Conservation (phyloP, 441 rosid species). For the Geranium incanum region DNA sequence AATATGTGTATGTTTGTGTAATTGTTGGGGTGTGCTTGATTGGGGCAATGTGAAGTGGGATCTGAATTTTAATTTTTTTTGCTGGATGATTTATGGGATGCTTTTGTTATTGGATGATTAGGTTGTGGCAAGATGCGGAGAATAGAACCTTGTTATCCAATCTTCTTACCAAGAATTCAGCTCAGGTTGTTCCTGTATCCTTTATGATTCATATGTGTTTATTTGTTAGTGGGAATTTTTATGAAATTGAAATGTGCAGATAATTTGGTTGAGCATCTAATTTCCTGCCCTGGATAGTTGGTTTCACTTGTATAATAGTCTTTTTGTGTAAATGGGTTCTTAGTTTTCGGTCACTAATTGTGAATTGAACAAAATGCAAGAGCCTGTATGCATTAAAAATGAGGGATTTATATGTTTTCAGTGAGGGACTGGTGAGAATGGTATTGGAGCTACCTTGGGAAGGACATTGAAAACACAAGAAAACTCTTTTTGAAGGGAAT, state of each 20-base stretch:
- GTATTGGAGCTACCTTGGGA: not conserved
- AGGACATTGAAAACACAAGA: not conserved
- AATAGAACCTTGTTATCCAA: slow-evolving; percentile 55
- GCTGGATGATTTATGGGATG: slow-evolving; percentile 21
- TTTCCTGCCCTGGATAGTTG: slow-evolving; percentile 1
- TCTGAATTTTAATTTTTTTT: not conserved
- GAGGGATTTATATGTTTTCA: not conserved
- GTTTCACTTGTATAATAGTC: not conserved
- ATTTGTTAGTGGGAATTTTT: not conserved
- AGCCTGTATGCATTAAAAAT: not conserved
- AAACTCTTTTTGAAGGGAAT: not conserved
- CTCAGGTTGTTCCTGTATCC: slow-evolving; percentile 43
- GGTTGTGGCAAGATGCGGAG: slow-evolving; percentile 98
- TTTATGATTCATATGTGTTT: not conserved
- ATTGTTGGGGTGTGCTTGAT: not conserved
- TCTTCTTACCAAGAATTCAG: slow-evolving; percentile 63
- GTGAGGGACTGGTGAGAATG: not conserved
- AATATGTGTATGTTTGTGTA: not conserved
- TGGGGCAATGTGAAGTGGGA: not conserved
- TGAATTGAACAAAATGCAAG: not conserved
- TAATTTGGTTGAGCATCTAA: not conserved
- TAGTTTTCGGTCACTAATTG: not conserved
- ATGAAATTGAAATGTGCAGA: not conserved
- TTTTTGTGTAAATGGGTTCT: not conserved
- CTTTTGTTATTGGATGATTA: slow-evolving; percentile 24